These are phyloP conservation scores for Hypoxylon sp. DNA, from an alignment of 2,329 filamentous ascomycete genomes.

Conservation along the genomic window DNA sequence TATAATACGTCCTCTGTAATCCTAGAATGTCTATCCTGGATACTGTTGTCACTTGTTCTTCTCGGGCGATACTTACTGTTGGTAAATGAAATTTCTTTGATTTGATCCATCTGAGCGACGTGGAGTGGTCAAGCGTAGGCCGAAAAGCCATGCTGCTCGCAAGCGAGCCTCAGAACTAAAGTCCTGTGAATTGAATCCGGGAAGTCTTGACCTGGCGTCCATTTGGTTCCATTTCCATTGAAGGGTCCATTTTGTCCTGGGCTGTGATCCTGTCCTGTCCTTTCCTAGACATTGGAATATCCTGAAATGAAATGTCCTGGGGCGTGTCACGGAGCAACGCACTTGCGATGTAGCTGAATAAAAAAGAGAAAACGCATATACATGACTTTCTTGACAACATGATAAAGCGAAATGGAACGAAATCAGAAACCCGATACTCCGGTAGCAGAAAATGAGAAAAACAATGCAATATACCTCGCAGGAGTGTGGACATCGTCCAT, in stretches of 20 bases:
- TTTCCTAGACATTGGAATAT: slow-evolving; percentile 33
- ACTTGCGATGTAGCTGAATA: slow-evolving; percentile 46
- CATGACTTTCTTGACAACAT: slow-evolving; percentile 51
- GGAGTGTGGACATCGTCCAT: slow-evolving; percentile 71
- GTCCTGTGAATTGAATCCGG: slow-evolving; percentile 39
- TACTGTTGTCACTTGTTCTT: slow-evolving; percentile 45
- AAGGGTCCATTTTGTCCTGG: slow-evolving; percentile 39
- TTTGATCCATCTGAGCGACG: slow-evolving; percentile 47
- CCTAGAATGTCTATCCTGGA: slow-evolving; percentile 35
- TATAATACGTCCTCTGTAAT: slow-evolving; percentile 32
- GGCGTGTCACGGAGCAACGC: slow-evolving; percentile 37
- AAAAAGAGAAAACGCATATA: slow-evolving; percentile 46
- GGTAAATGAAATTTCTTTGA: slow-evolving; percentile 22
- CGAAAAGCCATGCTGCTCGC: slow-evolving; percentile 33
- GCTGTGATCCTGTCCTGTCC: slow-evolving; percentile 39
- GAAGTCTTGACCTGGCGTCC: slow-evolving; percentile 36
- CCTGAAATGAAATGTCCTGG: slow-evolving; percentile 32
- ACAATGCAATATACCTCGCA: slow-evolving; percentile 70
- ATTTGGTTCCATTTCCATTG: slow-evolving; percentile 39
- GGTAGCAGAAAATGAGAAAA: slow-evolving; percentile 58
- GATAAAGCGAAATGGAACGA: slow-evolving; percentile 23
- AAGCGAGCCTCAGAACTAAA: slow-evolving; percentile 42
- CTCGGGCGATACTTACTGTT: slow-evolving; percentile 56
- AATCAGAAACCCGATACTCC: slow-evolving; percentile 58
- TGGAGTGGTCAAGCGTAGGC: slow-evolving; percentile 42